Evolutionary conservation across 441 rosid genomes (phyloP), one percentile per base, ranked within the genome.

Genomic region (Eruca vesicaria): DNA sequence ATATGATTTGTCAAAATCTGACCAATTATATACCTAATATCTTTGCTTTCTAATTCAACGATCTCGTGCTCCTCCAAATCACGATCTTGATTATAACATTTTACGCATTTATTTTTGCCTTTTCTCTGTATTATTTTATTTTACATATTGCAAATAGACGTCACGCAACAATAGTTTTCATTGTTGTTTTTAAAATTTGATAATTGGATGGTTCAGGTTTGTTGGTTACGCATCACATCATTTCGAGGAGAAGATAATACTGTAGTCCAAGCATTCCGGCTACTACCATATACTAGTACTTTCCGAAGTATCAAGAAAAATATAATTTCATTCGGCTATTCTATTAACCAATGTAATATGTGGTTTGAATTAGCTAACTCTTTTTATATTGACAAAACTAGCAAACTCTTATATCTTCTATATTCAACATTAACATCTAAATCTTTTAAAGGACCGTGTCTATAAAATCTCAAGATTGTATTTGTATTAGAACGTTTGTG

Each of bases 111-210:
- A 14, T 11, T 50, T 36, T 7, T 14, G 6, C 29, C 11, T 33
- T 26, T 11, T 21, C 11, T 45, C 15, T 6, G 6, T 18, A 5
- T 53, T 55, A 21, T 41, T 68, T 58, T 69, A 29, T 29, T 14
- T 45, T 10, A 20, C 32, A 23, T 57, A 18, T 45, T 76, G 80
- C 66, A 43, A 41, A 32, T 12, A 57, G 16, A 64, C 71, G 76
- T 76, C 80, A 76, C 68, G 67, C 71, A 70, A 76, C 71, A 16
- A 75, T 28, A 68, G 21, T 5, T 60, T 68, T 52, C 57, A 36
- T 61, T 15, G 6, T 23, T 66, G 10, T 0, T 18, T 9, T 35
- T 18, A 2, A 15, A 32, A 14, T 15, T 33, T 3, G 1, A 29
- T 28, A 62, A 4, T 35, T 61, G 60, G 75, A 43, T 63, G 41